Evolutionary conservation across 257 asterid genomes (phyloP), one percentile per base, ranked within the genome.

Genomic region (Echium plantagineum): DNA sequence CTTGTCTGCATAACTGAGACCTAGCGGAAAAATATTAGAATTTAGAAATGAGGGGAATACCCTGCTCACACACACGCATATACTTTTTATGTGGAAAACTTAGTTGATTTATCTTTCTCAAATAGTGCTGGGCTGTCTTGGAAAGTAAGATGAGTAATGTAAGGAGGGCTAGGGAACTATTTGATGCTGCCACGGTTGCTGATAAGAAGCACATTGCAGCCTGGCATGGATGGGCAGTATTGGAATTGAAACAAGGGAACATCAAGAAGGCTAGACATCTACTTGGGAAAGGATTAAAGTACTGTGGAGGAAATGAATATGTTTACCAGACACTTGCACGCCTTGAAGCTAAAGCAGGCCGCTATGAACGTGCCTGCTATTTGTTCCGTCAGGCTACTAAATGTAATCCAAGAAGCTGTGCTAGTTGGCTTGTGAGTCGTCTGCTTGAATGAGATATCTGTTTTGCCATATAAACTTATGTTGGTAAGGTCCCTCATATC

Each of bases 181-280:
- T 91, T 60, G 98, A 91, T 77, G 98, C 98, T 0, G 80, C 97
- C 16, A 91, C 97, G 61, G 98, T 91, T 63, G 97, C 98, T 31
- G 97, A 91, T 65, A 88, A 83, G 81, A 78, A 55, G 73, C 98
- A 88, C 76, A 72, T 83, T 52, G 97, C 98, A 24, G 98, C 96
- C 13, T 91, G 98, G 98, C 98, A 91, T 22, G 98, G 98, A 69
- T 91, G 98, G 98, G 97, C 95, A 30, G 90, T 86, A 7, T 64
- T 91, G 83, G 98, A 91, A 59, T 74, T 88, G 72, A 81, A 84
- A 65, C 94, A 85, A 9, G 98, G 97, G 30, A 88, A 91, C 65
- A 66, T 85, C 20, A 77, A 80, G 59, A 91, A 91, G 67, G 98
- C 98, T 9, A 82, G 96, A 47, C 68, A 75, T 71, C 97, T 91